Evolutionary conservation across 768 basidiomycete species (phyloP).

Genomic region (Hericium coralloides): DNA sequence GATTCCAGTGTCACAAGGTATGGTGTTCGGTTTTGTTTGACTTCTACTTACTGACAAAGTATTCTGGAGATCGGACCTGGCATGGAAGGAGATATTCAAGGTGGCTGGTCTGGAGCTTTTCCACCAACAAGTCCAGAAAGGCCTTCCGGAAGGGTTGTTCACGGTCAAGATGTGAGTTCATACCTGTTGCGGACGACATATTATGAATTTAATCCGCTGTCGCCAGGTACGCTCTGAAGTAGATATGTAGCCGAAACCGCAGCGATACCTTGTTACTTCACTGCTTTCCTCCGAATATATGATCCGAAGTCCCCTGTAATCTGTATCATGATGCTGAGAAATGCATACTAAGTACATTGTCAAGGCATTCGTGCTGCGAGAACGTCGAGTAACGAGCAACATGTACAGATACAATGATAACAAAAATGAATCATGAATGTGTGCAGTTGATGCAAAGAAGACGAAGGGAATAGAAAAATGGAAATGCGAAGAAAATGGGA

Average conservation of each 20-base stretch:
- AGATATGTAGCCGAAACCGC: background rate
- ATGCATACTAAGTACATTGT: no score
- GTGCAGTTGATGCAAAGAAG: background rate
- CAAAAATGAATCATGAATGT: background rate
- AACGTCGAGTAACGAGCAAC: background rate
- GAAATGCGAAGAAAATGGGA: background rate
- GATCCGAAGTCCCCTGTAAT: no score
- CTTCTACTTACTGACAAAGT: background rate
- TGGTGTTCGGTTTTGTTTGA: background rate
- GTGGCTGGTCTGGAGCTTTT: constrained; percentile 66
- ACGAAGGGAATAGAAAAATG: background rate
- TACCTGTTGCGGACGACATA: background rate
- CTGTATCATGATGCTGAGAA: no score
- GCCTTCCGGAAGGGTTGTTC: constrained; percentile 76
- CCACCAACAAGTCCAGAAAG: constrained; percentile 69
- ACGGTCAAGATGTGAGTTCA: constrained; percentile 73
- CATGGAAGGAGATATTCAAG: constrained; percentile 71
- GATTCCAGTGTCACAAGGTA: constrained; percentile 91
- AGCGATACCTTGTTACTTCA: background rate
- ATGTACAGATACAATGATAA: background rate
- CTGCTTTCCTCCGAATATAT: no score
- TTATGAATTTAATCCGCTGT: no score
- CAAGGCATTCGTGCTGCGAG: no score
- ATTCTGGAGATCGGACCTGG: constrained; percentile 62
- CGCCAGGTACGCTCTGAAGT: constrained; percentile 51